Evolutionary conservation across 352 stramenopile genomes (phyloP), one percentile per base, ranked within the genome.

Genomic region (Peronosclerospora sorghi): DNA sequence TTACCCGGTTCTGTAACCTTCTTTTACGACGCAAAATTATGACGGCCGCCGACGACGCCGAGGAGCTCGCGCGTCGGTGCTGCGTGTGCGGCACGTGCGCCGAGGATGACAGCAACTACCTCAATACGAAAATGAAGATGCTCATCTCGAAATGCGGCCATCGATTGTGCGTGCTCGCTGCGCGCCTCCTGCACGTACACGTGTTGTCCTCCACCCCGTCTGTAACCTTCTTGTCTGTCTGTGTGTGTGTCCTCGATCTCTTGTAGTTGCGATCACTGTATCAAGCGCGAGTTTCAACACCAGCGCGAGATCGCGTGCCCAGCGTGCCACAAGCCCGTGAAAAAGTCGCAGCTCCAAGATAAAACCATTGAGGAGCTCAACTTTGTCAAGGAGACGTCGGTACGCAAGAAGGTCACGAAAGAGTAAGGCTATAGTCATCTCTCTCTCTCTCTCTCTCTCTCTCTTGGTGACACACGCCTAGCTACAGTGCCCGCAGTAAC

Each of bases 81-180:
- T 92, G 80, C 65, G 80, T 92, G 28, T 93, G 80, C 60, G 78
- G 80, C 52, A 93, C 80, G 51, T 86, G 75, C 17, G 63, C 63
- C 23, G 77, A 93, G 44, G 78, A 91, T 45, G 78, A 93, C 62
- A 77, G 63, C 56, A 93, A 93, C 59, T 83, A 88, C 51, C 73
- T 93, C 45, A 93, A 93, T 61, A 93, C 78, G 14, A 90, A 88
- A 62, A 93, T 93, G 81, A 93, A 91, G 60, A 90, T 93, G 73
- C 77, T 89, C 48, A 93, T 93, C 59, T 91, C 81, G 42, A 91
- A 93, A 61, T 93, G 81, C 35, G 78, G 81, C 42, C 81, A 93
- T 48, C 78, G 78, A 60, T 91, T 89, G 81, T 93, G 65, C 52
- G 81, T 35, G 4, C 28, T 5, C 28, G 13, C 28, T 9, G 4